Evolutionary conservation across 2,329 filamentous ascomycete species (phyloP).

Genomic region (Akanthomyces uredinophilus): DNA sequence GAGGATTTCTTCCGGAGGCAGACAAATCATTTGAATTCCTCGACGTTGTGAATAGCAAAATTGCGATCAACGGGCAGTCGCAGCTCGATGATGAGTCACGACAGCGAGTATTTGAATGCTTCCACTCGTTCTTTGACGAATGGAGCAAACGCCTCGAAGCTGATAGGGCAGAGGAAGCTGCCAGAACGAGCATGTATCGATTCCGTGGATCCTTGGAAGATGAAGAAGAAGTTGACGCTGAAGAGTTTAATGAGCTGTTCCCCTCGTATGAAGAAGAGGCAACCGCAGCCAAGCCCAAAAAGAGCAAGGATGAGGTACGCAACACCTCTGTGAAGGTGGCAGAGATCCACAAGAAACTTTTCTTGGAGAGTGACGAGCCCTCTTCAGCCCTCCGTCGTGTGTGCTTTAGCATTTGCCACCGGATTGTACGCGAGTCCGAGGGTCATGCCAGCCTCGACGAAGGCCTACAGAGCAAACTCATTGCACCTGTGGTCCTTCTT

Average conservation of each 20-base stretch:
- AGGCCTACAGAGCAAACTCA: conserved; percentile 46
- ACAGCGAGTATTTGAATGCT: conserved; percentile 56
- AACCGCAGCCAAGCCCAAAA: conserved; percentile 22
- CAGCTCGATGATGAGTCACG: conserved; percentile 39
- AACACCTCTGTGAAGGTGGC: conserved; percentile 58
- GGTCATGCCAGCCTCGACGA: conserved; percentile 27
- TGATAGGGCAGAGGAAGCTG: conserved; percentile 70
- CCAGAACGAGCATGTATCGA: conserved; percentile 72
- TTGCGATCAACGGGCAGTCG: conserved; percentile 43
- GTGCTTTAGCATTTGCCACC: conserved; percentile 39
- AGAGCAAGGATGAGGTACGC: conserved; percentile 39
- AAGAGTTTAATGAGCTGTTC: conserved; percentile 76
- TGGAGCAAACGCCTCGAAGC: conserved; percentile 74
- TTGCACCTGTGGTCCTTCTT: conserved; percentile 62
- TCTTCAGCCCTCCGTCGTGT: conserved; percentile 39
- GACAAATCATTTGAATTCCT: conserved; percentile 45
- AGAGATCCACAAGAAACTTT: conserved; percentile 52
- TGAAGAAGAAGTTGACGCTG: conserved; percentile 66
- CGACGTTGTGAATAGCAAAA: conserved; percentile 38
- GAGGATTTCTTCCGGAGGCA: neutral
- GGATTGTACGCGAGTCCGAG: conserved; percentile 27
- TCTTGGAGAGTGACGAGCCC: conserved; percentile 39
- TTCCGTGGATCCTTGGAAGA: conserved; percentile 76
- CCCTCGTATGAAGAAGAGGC: conserved; percentile 64
- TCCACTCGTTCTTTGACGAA: conserved; percentile 69